phyloP scores from a whole-genome alignment of 495 filamentous ascomycete species.

The Thermothielavioides terrestris region DNA sequence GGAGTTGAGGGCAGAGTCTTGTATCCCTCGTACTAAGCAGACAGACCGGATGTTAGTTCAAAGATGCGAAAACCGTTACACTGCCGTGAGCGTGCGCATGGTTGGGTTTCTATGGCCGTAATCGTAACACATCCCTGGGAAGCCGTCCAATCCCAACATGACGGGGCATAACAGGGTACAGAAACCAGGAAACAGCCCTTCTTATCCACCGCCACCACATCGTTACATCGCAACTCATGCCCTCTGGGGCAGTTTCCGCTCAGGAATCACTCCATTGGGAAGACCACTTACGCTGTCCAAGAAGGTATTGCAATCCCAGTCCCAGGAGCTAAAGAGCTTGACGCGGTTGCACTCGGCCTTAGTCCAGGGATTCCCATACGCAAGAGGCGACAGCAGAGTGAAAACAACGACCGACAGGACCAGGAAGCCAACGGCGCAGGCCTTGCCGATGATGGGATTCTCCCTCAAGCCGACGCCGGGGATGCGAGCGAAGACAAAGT shows the following conservation, averaged over 20 bases:
- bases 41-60: constrained; percentile 7
- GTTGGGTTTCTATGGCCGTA: not conserved
- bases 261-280: constrained; percentile 26
- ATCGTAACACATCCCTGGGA: not conserved
- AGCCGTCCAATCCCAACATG: no score
- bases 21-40: constrained; percentile 37
- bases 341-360: constrained; percentile 72
- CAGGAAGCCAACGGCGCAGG: constrained; percentile 60
- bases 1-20: constrained; percentile 22
- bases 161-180: no score
- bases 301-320: constrained; percentile 96
- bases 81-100: not conserved
- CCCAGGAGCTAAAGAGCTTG: constrained; percentile 84
- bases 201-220: not conserved
- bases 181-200: no score
- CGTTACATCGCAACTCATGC: constrained; percentile 4
- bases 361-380: constrained; percentile 94
- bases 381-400: constrained; percentile 71
- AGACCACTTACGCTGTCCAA: constrained; percentile 65
- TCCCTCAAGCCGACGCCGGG: constrained; percentile 57
- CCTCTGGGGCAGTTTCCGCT: constrained; percentile 22
- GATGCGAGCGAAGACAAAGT: constrained; percentile 69
- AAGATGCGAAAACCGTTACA: not conserved
- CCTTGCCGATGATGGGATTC: constrained; percentile 63
- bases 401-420: constrained; percentile 67